A percentile compares a stretch with the other conserved stretches of the same genome.
Evolutionary conservation across 140 eudicot species (phyloP).

Genomic region (Oenanthe javanica): DNA sequence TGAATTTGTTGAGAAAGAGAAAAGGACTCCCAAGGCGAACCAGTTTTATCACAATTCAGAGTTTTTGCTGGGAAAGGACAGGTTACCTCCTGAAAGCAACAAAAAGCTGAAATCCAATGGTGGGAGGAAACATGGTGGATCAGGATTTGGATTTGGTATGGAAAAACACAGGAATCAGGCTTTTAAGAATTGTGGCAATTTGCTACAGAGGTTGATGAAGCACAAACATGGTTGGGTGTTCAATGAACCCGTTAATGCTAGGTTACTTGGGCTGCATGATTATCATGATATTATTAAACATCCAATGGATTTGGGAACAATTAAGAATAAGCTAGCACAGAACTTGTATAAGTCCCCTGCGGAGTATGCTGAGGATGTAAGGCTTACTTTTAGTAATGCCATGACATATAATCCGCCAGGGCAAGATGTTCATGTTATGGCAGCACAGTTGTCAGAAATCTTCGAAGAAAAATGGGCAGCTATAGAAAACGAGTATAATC

Average conservation of each 20-base stretch:
- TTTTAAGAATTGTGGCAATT: conserved; percentile 35
- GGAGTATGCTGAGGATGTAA: conserved; percentile 48
- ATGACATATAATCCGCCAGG: conserved; percentile 54
- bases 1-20: conserved; percentile 49
- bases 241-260: conserved; percentile 46
- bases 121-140: conserved; percentile 36
- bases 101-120: conserved; percentile 30
- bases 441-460: conserved; percentile 38
- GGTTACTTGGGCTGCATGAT: conserved; percentile 42
- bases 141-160: conserved; percentile 23
- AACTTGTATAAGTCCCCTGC: conserved; percentile 42
- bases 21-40: conserved; percentile 68
- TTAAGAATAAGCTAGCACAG: conserved; percentile 37
- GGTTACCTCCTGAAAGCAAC: conserved; percentile 49
- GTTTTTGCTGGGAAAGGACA: conserved; percentile 52
- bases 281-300: conserved; percentile 48
- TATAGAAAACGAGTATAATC: conserved; percentile 55
- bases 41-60: conserved; percentile 50
- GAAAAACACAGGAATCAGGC: conserved; percentile 21
- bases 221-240: conserved; percentile 57
- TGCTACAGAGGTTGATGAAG: conserved; percentile 48
- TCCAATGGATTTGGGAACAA: conserved; percentile 57
- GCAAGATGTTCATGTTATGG: conserved; percentile 76
- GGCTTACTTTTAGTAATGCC: conserved; percentile 46
- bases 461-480: conserved; percentile 77